phyloP scores from a whole-genome alignment of 306 rosid genomes.

The Sicyos baderoa region DNA sequence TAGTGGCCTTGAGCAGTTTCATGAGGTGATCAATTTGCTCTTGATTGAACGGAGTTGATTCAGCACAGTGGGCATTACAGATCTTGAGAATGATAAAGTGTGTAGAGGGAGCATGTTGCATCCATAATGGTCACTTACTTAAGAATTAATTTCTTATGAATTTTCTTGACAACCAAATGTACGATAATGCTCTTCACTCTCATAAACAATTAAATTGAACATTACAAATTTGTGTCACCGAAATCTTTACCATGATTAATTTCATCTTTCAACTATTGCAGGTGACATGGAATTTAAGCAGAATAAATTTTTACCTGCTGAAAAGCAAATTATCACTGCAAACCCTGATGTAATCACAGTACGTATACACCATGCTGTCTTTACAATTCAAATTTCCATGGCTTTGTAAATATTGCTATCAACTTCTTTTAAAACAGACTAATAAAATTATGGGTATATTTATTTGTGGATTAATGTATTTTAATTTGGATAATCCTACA shows the following conservation, averaged over 20 bases:
- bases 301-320: constrained; percentile 71
- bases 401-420: not conserved
- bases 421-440: not conserved
- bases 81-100: too few species aligned
- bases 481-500: not conserved
- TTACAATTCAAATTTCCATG: not conserved
- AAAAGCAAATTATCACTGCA: constrained; percentile 80
- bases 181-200: not conserved
- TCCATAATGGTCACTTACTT: too few species aligned
- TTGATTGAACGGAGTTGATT: too few species aligned
- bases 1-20: too few species aligned
- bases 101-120: too few species aligned
- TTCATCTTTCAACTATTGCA: constrained; percentile 30
- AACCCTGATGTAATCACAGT: constrained; percentile 86
- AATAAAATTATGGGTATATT: not conserved
- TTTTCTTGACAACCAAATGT: too few species aligned
- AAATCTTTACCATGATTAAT: not conserved
- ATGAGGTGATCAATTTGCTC: too few species aligned
- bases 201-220: not conserved
- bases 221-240: not conserved
- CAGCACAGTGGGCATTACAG: too few species aligned
- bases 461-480: not conserved
- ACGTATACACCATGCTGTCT: constrained; percentile 27
- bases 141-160: too few species aligned
- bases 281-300: constrained; percentile 98